A percentile compares a stretch with the other conserved stretches of the same genome.
Conservation (phyloP, 139 green algal species). For the Mesostigma viride region DNA sequence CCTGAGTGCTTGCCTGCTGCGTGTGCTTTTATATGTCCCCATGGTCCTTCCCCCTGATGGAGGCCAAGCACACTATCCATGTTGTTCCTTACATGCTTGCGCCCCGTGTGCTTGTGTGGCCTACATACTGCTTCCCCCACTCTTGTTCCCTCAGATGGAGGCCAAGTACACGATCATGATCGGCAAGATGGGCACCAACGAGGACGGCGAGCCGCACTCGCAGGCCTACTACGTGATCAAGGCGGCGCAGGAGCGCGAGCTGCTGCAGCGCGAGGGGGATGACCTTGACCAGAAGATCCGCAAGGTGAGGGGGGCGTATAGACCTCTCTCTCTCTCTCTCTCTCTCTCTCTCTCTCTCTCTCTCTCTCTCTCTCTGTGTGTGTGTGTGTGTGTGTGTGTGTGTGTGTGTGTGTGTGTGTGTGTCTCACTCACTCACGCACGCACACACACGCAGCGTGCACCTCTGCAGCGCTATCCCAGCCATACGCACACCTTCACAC, state of each 20-base stretch:
- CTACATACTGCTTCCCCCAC: no score
- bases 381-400: no score
- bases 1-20: no score
- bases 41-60: no score
- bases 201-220: constrained; percentile 28
- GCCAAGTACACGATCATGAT: constrained; percentile 57
- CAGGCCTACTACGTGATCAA: constrained; percentile 89
- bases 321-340: not conserved
- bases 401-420: no score
- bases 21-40: no score
- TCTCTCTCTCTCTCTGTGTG: no score
- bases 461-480: not conserved
- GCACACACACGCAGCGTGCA: not conserved
- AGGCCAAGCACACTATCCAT: no score
- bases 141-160: constrained; percentile 37
- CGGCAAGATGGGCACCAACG: constrained; percentile 30
- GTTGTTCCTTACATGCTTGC: no score
- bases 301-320: constrained; percentile 7
- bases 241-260: constrained; percentile 65
- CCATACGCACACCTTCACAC: constrained; percentile 25
- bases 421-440: not conserved
- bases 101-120: no score
- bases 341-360: no score
- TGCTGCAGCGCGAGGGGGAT: constrained; percentile 54
- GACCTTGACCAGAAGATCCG: constrained; percentile 49